Evolutionary conservation across 2,329 filamentous ascomycete species (phyloP).

Genomic region (Phyllosticta capitalensis): DNA sequence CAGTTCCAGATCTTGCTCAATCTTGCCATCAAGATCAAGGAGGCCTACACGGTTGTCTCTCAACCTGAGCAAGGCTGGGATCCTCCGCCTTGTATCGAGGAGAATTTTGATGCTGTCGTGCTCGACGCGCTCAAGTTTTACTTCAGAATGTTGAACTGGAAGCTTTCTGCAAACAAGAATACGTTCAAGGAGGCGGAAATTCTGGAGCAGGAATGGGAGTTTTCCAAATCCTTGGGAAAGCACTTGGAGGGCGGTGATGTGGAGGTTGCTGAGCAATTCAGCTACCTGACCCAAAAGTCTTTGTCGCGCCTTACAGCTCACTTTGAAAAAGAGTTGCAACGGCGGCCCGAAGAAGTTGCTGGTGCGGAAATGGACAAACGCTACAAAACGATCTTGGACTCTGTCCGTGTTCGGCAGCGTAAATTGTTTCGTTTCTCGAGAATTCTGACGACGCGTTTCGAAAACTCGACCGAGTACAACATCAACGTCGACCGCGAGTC

Average conservation of each 20-base stretch:
- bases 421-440: slow-evolving; percentile 94
- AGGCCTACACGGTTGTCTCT: slow-evolving; percentile 74
- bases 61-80: slow-evolving; percentile 90
- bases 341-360: slow-evolving; percentile 72
- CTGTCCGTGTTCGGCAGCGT: slow-evolving; percentile 87
- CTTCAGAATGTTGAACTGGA: slow-evolving; percentile 98
- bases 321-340: slow-evolving; percentile 83
- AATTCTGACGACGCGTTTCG: slow-evolving; percentile 84
- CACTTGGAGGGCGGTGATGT: slow-evolving; percentile 90
- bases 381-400: slow-evolving; percentile 92
- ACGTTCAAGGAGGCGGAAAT: slow-evolving; percentile 99
- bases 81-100: slow-evolving; percentile 88
- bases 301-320: slow-evolving; percentile 78
- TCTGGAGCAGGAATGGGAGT: slow-evolving; percentile 94
- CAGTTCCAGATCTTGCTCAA: slow-evolving; percentile 92
- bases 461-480: slow-evolving; percentile 93
- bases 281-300: slow-evolving; percentile 79
- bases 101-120: slow-evolving; percentile 87
- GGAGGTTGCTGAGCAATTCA: slow-evolving; percentile 96
- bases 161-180: slow-evolving; percentile 93
- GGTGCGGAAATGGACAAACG: slow-evolving; percentile 84
- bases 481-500: slow-evolving; percentile 62
- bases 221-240: slow-evolving; percentile 85
- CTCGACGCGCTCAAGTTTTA: slow-evolving; percentile 93
- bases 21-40: slow-evolving; percentile 85